Base-by-base conservation (phyloP, 176 grass and related monocot genomes). In the Ensete ventricosum region DNA sequence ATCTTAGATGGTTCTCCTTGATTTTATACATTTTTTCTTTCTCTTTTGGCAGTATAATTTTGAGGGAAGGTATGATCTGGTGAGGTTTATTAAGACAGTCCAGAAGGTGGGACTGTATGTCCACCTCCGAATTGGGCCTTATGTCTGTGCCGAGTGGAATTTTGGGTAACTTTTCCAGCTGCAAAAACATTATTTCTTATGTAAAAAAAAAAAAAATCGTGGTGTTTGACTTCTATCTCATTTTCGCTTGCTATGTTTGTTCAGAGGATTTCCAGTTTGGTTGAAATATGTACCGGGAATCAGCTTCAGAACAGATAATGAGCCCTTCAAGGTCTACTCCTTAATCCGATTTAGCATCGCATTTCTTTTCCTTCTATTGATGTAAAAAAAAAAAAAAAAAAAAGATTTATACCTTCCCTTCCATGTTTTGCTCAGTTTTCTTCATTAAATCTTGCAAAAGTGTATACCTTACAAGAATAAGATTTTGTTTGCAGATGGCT, bases 81-180 rank as follows among this genome's bases (percentile, higher is more conserved):
- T 95, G 73, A 91, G 87, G 75, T 99, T 99, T 76, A 71, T 99
- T 67, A 95, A 95, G 81, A 94, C 86, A 57, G 86, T 84, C 76
- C 91, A 99, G 49, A 91, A 94, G 73, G 88, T 79, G 54, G 96
- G 91, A 27, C 48, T 99, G 54, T 94, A 91, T 84, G 91, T 95
- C 12, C 96, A 99, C 73, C 90, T 99, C 34, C 90, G 96, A 76
- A 88, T 99, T 74, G 96, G 96, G 52, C 96, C 96, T 53, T 99
- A 99, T 81, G 83, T 99, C 51, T 99, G 96, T 11, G 96, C 90
- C 68, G 96, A 99, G 79, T 99, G 96, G 96, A 99, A 99, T 89
- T 99, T 99, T 24, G 96, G 95, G 96, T 99, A n/a, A 14, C 12
- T 78, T 43, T 50, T 60, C n/a, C 8, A 60, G 19, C n/a, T n/a